A percentile compares a stretch with the other conserved stretches of the same genome.
phyloP scores from a whole-genome alignment of 2,329 filamentous ascomycete species.

The Epichloe gansuensis region DNA sequence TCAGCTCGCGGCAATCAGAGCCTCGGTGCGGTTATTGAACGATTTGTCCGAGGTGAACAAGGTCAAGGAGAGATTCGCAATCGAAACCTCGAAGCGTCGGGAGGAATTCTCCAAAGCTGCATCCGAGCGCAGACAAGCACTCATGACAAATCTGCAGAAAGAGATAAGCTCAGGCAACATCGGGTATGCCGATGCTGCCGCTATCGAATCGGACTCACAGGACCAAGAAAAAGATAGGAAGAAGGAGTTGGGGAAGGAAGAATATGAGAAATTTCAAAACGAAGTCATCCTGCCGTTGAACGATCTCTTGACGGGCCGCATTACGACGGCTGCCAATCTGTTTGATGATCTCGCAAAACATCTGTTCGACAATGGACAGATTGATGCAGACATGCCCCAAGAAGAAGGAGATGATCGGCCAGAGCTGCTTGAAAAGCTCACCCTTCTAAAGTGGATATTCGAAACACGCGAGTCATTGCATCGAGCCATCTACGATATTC shows the following conservation, averaged over 20 bases:
- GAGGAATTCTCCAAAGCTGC: slow-evolving; percentile 40
- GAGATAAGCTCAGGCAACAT: slow-evolving; percentile 69
- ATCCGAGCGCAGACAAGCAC: slow-evolving; percentile 43
- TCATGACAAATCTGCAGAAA: slow-evolving; percentile 63
- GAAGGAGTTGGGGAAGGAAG: slow-evolving; percentile 61
- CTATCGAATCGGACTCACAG: slow-evolving; percentile 64
- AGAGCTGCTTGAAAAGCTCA: slow-evolving; percentile 86
- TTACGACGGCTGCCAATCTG: slow-evolving; percentile 59
- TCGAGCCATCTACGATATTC: slow-evolving; percentile 70
- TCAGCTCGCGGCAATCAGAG: slow-evolving; percentile 66
- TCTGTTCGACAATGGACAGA: slow-evolving; percentile 50
- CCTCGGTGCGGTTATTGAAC: slow-evolving; percentile 57
- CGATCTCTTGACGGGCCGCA: slow-evolving; percentile 62
- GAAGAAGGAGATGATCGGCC: slow-evolving; percentile 93
- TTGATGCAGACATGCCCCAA: slow-evolving; percentile 71
- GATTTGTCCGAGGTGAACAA: slow-evolving; percentile 59
- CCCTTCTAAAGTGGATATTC: slow-evolving; percentile 91
- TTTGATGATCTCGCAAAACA: slow-evolving; percentile 63
- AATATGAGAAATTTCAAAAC: slow-evolving; percentile 76
- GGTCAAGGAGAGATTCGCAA: slow-evolving; percentile 50
- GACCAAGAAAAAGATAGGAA: slow-evolving; percentile 55
- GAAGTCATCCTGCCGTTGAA: slow-evolving; percentile 76
- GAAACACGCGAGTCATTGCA: slow-evolving; percentile 84
- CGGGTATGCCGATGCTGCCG: slow-evolving; percentile 69
- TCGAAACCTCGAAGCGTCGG: slow-evolving; percentile 43